Conservation (phyloP, 2,329 filamentous ascomycete species). For the Phialophora chinensis region DNA sequence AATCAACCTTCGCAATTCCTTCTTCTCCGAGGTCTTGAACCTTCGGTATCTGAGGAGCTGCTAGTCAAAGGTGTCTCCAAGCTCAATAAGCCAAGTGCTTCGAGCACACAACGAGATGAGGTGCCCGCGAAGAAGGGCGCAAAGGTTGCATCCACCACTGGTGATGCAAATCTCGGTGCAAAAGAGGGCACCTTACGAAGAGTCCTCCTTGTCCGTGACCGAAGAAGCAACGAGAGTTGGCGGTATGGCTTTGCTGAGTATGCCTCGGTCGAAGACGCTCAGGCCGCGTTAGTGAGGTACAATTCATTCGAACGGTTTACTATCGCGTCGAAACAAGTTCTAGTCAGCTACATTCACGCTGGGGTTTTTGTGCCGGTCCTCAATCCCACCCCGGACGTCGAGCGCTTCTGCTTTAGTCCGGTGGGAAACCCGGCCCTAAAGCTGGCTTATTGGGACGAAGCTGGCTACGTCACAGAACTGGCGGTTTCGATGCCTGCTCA, state of each 20-base stretch:
- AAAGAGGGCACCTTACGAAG: constrained; percentile 75
- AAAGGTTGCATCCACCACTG: constrained; percentile 62
- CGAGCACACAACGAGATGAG: constrained; percentile 50
- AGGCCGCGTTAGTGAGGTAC: constrained; percentile 74
- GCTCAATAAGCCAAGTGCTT: constrained; percentile 65
- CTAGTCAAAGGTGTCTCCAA: constrained; percentile 75
- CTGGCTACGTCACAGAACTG: constrained; percentile 72
- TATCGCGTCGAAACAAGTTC: constrained; percentile 74
- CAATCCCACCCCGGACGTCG: constrained; percentile 63
- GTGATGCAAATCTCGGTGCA: constrained; percentile 70
- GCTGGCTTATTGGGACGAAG: constrained; percentile 77
- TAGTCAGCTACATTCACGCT: constrained; percentile 78
- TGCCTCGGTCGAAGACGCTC: constrained; percentile 74
- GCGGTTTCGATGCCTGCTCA: constrained; percentile 58
- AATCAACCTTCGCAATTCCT: constrained; percentile 75
- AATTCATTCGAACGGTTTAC: constrained; percentile 76
- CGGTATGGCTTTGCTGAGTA: constrained; percentile 87
- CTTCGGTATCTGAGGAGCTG: constrained; percentile 73
- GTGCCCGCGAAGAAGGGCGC: constrained; percentile 45
- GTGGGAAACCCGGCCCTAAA: constrained; percentile 70
- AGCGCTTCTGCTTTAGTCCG: constrained; percentile 71
- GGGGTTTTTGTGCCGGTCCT: constrained; percentile 81
- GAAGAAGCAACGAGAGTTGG: constrained; percentile 73
- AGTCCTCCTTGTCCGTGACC: constrained; percentile 77
- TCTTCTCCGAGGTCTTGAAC: constrained; percentile 73